These are phyloP conservation scores for Gentiana straminea DNA, from an alignment of 257 asterid species.

Conservation along the genomic window DNA sequence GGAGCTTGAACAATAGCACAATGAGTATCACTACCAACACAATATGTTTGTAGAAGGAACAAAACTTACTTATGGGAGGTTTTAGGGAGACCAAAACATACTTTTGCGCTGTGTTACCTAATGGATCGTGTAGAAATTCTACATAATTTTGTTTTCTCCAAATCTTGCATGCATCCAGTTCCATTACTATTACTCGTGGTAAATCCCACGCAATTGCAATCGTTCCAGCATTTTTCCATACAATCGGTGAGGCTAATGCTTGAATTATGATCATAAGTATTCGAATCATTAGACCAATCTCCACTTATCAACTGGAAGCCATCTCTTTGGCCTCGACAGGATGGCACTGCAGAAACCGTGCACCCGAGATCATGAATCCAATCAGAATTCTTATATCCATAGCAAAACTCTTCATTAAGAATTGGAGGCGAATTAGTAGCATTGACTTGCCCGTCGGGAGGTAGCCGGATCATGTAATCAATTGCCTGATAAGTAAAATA, in stretches of 20 bases:
- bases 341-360: conserved; percentile 7
- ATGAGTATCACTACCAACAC: too few species aligned
- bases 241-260: conserved; percentile 12
- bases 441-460: conserved; percentile 2
- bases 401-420: conserved; percentile 5
- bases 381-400: conserved; percentile 6
- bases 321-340: conserved; percentile 8
- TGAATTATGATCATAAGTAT: conserved; percentile 2
- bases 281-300: not conserved
- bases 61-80: conserved; percentile 9
- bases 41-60: too few species aligned
- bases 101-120: not conserved
- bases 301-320: conserved; percentile 8
- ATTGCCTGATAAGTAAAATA: conserved; percentile 7
- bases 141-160: not conserved
- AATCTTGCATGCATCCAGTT: conserved; percentile 10
- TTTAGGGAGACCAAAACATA: conserved; percentile 11
- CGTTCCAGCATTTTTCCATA: conserved; percentile 19
- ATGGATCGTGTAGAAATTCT: not conserved
- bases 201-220: conserved; percentile 16
- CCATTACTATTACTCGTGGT: not conserved
- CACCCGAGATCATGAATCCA: conserved; percentile 9
- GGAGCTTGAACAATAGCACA: too few species aligned
- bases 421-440: not conserved
- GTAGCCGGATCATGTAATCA: conserved; percentile 2